phyloP scores from a whole-genome alignment of 345 rosid genomes.

The Hibiscus syriacus region DNA sequence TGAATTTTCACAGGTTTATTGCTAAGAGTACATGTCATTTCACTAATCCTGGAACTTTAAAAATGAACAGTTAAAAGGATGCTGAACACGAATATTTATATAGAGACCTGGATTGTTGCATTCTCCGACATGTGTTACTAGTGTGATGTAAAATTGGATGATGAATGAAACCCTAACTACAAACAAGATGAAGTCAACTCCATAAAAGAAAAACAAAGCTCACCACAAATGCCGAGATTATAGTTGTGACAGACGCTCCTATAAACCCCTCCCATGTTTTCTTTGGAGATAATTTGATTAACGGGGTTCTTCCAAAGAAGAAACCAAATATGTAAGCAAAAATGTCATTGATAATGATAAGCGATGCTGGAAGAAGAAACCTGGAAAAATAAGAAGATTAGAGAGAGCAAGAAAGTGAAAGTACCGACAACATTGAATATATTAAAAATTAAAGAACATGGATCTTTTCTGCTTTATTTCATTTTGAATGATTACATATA shows the following conservation, averaged over 20 bases:
- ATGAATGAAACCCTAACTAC: neutral
- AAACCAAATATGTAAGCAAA: slow-evolving; percentile 85
- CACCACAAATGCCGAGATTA: slow-evolving; percentile 88
- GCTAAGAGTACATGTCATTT: neutral
- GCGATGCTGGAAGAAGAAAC: slow-evolving; percentile 97
- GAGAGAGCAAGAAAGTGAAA: neutral
- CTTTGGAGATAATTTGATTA: slow-evolving; percentile 95
- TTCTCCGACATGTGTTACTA: neutral
- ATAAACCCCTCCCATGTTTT: slow-evolving; percentile 99
- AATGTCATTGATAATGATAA: slow-evolving; percentile 86
- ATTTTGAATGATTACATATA: neutral
- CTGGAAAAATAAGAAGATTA: slow-evolving; percentile 28
- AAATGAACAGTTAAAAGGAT: neutral
- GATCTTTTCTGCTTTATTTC: neutral
- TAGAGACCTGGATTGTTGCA: neutral
- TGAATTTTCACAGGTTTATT: neutral
- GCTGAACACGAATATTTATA: neutral
- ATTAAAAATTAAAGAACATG: neutral
- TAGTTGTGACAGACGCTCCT: slow-evolving; percentile 88
- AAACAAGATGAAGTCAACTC: neutral
- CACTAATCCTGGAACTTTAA: neutral
- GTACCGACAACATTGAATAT: neutral
- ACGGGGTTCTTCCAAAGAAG: slow-evolving; percentile 94
- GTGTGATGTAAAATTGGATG: neutral
- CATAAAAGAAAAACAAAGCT: slow-evolving; percentile 14